Percentiles rank a stretch among this genome's conserved stretches.
Evolutionary conservation across 345 rosid species (phyloP).

Genomic region (Eucalyptus melliodora): DNA sequence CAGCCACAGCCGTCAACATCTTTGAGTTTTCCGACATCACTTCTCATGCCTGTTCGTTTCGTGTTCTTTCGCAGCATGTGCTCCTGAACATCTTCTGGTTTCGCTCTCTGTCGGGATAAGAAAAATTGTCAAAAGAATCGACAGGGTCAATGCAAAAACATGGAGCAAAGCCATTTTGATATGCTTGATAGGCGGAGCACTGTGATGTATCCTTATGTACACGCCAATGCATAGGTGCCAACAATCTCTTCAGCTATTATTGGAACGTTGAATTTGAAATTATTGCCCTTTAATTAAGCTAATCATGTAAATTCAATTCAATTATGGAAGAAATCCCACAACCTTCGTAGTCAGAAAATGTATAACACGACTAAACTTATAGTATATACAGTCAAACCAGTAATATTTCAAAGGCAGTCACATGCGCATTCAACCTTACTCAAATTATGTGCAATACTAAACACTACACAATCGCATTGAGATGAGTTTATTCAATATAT

Average conservation of each 20-base stretch:
- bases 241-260: background rate
- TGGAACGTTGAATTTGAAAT: background rate
- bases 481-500: background rate
- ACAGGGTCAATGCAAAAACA: background rate
- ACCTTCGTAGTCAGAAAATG: background rate
- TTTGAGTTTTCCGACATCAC: background rate
- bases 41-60: background rate
- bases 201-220: background rate
- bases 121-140: background rate
- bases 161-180: background rate
- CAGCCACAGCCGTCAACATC: background rate
- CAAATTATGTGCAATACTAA: background rate
- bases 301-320: background rate
- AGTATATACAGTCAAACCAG: background rate
- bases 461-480: background rate
- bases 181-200: background rate
- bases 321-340: background rate
- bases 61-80: background rate
- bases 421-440: background rate
- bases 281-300: background rate
- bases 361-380: background rate
- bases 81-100: background rate
- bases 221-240: background rate
- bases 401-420: background rate
- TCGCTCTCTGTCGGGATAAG: background rate